Percentiles rank a stretch among this genome's conserved stretches.
phyloP scores from a whole-genome alignment of 345 rosid species.

The Reutealis trisperma region DNA sequence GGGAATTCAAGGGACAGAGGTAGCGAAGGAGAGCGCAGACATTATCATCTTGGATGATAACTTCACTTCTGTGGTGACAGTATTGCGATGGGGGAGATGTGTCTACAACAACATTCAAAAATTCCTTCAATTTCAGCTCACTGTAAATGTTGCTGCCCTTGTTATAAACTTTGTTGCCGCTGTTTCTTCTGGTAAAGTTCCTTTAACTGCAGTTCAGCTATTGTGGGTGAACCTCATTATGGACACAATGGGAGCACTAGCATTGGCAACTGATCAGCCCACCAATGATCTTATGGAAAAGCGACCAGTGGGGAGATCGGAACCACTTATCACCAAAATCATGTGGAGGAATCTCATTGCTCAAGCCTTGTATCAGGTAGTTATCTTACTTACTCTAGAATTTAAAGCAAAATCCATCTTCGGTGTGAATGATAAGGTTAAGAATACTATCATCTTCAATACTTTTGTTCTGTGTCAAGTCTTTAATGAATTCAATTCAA shows the following conservation, averaged over 20 bases:
- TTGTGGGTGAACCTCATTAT: constrained; percentile 79
- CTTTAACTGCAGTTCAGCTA: constrained; percentile 66
- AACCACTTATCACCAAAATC: constrained; percentile 63
- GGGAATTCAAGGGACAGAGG: constrained; percentile 82
- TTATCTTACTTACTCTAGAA: constrained; percentile 59
- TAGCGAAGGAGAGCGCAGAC: constrained; percentile 81
- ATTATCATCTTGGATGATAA: constrained; percentile 36
- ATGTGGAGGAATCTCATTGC: constrained; percentile 78
- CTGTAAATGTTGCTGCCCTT: constrained; percentile 64
- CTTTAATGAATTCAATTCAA: constrained; percentile 76
- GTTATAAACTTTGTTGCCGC: constrained; percentile 74
- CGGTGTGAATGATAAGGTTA: constrained; percentile 48
- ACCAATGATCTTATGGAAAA: constrained; percentile 64
- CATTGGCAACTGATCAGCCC: constrained; percentile 69
- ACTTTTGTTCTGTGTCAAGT: constrained; percentile 75
- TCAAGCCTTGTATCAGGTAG: constrained; percentile 66
- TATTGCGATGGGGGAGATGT: constrained; percentile 77
- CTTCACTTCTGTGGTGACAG: no score
- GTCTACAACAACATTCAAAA: constrained; percentile 78
- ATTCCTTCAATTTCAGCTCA: constrained; percentile 78
- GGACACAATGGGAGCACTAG: constrained; percentile 77
- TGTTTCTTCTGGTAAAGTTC: constrained; percentile 67
- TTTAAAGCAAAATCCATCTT: constrained; percentile 64
- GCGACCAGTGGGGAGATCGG: constrained; percentile 55
- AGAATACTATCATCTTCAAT: constrained; percentile 67